Conservation (phyloP, 768 basidiomycete species). For the Pleurotus eryngii region DNA sequence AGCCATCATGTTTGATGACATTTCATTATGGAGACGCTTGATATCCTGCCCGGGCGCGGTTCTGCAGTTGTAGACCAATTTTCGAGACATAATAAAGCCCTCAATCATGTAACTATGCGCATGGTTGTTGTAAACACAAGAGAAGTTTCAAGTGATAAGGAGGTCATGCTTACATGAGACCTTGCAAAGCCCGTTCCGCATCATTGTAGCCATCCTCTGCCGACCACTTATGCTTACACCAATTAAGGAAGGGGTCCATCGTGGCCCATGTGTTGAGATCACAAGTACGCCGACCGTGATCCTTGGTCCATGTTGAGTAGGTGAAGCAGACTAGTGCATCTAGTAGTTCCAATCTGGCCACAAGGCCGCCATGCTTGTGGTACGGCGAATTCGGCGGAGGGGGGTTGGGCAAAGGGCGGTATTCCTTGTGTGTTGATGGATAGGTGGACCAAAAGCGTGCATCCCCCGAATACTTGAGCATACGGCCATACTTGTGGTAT, state of each 20-base stretch:
- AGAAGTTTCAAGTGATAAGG: constrained; percentile 11
- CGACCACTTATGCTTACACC: constrained; percentile 71
- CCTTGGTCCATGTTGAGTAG: constrained; percentile 80
- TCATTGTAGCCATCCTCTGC: constrained; percentile 48
- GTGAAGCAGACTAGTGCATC: constrained; percentile 84
- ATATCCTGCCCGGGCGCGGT: background rate
- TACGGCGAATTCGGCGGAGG: constrained; percentile 66
- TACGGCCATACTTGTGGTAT: constrained; percentile 66
- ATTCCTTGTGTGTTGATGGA: constrained; percentile 60
- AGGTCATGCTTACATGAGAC: constrained; percentile 66
- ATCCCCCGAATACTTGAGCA: constrained; percentile 83
- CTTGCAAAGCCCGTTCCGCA: constrained; percentile 63
- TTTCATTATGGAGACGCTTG: constrained; percentile 4
- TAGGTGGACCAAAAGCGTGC: constrained; percentile 75
- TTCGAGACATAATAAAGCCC: constrained; percentile 63
- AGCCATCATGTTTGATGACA: constrained; percentile 29
- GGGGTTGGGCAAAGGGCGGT: constrained; percentile 58
- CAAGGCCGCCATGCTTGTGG: constrained; percentile 70
- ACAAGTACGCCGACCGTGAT: constrained; percentile 55
- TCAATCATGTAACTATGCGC: constrained; percentile 71
- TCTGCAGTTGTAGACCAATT: constrained; percentile 37
- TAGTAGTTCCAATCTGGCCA: constrained; percentile 75
- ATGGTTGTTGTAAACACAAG: constrained; percentile 26
- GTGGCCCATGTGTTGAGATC: constrained; percentile 63
- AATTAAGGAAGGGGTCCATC: constrained; percentile 63